A percentile compares a stretch with the other conserved stretches of the same genome.
These are phyloP conservation scores for Secale cereale DNA, from an alignment of 176 grass and related monocot genomes.

Conservation along the genomic window DNA sequence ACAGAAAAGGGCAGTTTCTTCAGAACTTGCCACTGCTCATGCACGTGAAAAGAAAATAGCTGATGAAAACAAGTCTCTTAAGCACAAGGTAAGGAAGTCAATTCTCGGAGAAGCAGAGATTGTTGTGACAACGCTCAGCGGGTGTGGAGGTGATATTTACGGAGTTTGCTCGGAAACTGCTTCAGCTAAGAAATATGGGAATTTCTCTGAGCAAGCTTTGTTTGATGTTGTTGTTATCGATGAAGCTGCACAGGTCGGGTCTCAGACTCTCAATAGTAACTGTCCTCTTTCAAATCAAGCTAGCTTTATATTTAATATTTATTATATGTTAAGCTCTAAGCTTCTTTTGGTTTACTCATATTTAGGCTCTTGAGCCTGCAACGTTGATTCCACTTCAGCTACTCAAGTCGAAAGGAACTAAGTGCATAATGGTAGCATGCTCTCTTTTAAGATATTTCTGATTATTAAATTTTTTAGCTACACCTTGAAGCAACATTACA, in stretches of 20 bases:
- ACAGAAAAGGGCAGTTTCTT: slow-evolving; percentile 79
- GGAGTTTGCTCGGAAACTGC: slow-evolving; percentile 78
- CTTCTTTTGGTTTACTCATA: slow-evolving; percentile 26
- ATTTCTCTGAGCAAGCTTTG: slow-evolving; percentile 77
- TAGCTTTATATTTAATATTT: neutral
- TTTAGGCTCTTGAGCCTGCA: slow-evolving; percentile 95
- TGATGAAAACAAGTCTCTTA: slow-evolving; percentile 77
- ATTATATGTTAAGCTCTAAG: slow-evolving; percentile 23
- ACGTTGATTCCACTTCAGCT: slow-evolving; percentile 95
- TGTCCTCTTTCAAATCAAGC: slow-evolving; percentile 18
- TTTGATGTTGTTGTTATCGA: slow-evolving; percentile 97
- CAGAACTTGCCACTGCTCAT: slow-evolving; percentile 77
- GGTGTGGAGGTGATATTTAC: slow-evolving; percentile 93
- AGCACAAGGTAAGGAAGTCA: slow-evolving; percentile 79
- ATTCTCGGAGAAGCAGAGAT: slow-evolving; percentile 96
- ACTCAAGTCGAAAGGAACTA: slow-evolving; percentile 96
- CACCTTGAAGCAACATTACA: slow-evolving; percentile 12
- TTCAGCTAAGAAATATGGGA: slow-evolving; percentile 70
- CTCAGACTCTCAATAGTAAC: neutral
- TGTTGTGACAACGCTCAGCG: slow-evolving; percentile 89
- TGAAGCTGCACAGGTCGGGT: slow-evolving; percentile 81
- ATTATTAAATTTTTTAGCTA: neutral
- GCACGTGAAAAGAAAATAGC: slow-evolving; percentile 71
- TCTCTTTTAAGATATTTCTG: slow-evolving; percentile 1
- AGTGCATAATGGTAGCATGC: slow-evolving; percentile 81